Evolutionary conservation across 2,329 filamentous ascomycete species (phyloP).

Genomic region (Botrytis porri): DNA sequence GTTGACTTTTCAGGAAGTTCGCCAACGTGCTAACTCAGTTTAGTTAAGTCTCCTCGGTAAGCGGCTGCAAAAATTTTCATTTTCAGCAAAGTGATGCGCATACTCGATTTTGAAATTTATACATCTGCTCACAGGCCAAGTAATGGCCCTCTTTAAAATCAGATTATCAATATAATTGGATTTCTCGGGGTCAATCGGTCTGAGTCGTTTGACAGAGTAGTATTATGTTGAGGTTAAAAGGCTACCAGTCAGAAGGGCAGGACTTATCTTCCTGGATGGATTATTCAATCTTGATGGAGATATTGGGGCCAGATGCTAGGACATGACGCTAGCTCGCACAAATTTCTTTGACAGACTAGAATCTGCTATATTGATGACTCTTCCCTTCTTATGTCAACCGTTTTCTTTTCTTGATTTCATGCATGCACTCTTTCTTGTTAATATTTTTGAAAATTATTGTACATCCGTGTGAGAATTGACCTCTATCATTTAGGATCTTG

Average conservation of each 20-base stretch:
- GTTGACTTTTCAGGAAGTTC: not conserved
- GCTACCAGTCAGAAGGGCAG: constrained; percentile 5
- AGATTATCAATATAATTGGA: not conserved
- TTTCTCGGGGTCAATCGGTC: not conserved
- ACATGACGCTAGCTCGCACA: constrained; percentile 4
- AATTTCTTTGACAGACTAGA: not conserved
- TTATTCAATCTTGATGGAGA: not conserved
- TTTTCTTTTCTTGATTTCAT: not conserved
- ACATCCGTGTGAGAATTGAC: not conserved
- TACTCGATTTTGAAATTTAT: not conserved
- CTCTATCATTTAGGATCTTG: not conserved
- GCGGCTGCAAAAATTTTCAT: constrained; percentile 1
- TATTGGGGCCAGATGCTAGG: not conserved
- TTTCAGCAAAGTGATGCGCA: not conserved
- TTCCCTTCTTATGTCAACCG: not conserved
- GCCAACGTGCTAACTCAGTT: not conserved
- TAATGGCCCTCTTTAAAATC: not conserved
- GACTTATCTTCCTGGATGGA: constrained; percentile 5
- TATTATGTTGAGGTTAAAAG: not conserved
- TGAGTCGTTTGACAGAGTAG: constrained; percentile 7
- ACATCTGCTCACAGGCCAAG: not conserved
- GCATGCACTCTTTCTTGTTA: not conserved
- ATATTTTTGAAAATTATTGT: not conserved
- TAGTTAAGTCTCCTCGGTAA: not conserved
- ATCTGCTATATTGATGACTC: not conserved